These are phyloP conservation scores for Vitis rupestris DNA, from an alignment of 164 flowering plant species.

Conservation along the genomic window DNA sequence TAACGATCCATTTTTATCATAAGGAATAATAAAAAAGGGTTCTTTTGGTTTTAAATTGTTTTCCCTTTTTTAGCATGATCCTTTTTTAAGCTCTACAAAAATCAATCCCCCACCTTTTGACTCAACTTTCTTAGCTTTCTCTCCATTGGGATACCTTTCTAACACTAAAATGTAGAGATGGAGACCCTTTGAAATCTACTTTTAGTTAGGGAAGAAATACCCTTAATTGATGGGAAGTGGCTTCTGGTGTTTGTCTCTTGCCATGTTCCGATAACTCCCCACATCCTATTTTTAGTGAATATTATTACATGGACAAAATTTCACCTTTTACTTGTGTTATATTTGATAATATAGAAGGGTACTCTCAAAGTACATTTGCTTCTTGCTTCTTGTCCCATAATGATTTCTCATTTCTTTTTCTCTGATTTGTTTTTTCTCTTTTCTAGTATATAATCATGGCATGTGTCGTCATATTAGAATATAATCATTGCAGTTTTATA, in stretches of 20 bases:
- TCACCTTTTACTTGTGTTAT: too few relatives aligned
- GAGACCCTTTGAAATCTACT: constrained; percentile 7
- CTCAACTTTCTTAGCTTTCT: constrained; percentile 21
- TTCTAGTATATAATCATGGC: too few relatives aligned
- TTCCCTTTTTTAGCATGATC: constrained; percentile 31
- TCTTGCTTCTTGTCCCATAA: too few relatives aligned
- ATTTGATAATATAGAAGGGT: too few relatives aligned
- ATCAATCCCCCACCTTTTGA: constrained; percentile 18
- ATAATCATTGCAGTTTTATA: too few relatives aligned
- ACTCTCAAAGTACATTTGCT: too few relatives aligned
- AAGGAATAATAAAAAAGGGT: constrained; percentile 14
- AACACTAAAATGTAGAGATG: constrained; percentile 6
- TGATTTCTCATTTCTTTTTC: too few relatives aligned
- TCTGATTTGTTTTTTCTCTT: too few relatives aligned
- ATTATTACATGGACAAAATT: too few relatives aligned
- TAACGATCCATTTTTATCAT: constrained; percentile 4
- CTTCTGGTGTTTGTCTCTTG: background rate
- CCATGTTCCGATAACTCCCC: background rate
- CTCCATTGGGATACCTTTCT: constrained; percentile 3
- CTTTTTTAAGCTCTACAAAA: constrained; percentile 16
- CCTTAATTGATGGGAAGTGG: constrained; percentile 4
- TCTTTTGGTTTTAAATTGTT: constrained; percentile 23
- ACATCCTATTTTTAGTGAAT: too few relatives aligned
- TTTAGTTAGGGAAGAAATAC: background rate
- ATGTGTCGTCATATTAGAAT: too few relatives aligned